Conservation (phyloP, 108 stramenopile species). For the Asterionellopsis glacialis region DNA sequence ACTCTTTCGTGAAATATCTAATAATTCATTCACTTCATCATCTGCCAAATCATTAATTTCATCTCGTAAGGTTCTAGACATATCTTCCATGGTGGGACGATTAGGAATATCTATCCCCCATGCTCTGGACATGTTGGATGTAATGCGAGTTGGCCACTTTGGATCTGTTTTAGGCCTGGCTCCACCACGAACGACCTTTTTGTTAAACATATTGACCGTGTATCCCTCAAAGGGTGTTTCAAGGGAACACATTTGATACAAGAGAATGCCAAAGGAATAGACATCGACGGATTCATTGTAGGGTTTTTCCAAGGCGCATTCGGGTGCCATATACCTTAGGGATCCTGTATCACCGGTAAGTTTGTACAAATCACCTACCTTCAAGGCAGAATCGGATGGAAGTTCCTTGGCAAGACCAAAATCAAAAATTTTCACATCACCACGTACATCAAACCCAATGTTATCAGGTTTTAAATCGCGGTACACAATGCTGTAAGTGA, state of each 20-base stretch:
- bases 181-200: slow-evolving; percentile 47
- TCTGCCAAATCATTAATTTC: slow-evolving; percentile 56
- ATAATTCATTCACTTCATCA: slow-evolving; percentile 31
- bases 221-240: slow-evolving; percentile 56
- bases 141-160: slow-evolving; percentile 50
- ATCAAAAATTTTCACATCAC: slow-evolving; percentile 50
- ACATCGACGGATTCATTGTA: slow-evolving; percentile 88
- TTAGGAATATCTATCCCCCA: slow-evolving; percentile 47
- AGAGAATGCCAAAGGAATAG: slow-evolving; percentile 80
- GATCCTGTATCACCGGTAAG: slow-evolving; percentile 44
- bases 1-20: slow-evolving; percentile 15
- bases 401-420: slow-evolving; percentile 40
- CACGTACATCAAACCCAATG: slow-evolving; percentile 35
- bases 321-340: slow-evolving; percentile 63
- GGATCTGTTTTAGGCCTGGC: slow-evolving; percentile 47
- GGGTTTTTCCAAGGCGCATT: slow-evolving; percentile 60
- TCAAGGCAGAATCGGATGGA: slow-evolving; percentile 7
- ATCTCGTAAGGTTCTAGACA: slow-evolving; percentile 54
- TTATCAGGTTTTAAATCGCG: slow-evolving; percentile 53
- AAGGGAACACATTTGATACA: slow-evolving; percentile 73
- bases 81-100: slow-evolving; percentile 53
- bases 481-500: slow-evolving; percentile 54
- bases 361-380: slow-evolving; percentile 18
- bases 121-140: slow-evolving; percentile 14
- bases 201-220: slow-evolving; percentile 16